phyloP scores from a whole-genome alignment of 345 rosid genomes.

The Gossypium thurberi region DNA sequence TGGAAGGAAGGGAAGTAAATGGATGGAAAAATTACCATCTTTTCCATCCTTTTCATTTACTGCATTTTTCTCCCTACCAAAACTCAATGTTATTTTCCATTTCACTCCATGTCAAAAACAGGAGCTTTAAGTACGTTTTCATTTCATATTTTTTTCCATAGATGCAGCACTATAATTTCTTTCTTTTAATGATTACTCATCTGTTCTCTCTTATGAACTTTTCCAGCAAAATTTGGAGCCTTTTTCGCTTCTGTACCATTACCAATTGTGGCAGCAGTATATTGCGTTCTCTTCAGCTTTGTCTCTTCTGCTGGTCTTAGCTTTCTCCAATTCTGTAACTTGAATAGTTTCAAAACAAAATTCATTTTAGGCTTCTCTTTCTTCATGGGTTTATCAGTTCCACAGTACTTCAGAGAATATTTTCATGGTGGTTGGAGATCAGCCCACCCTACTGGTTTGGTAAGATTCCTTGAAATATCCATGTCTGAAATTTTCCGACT shows the following conservation, averaged over 20 bases:
- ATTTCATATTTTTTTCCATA: background rate
- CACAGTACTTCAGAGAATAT: slow-evolving; percentile 55
- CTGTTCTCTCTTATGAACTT: background rate
- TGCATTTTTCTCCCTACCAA: slow-evolving; percentile 26
- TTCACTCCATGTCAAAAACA: background rate
- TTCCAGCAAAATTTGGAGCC: slow-evolving; percentile 60
- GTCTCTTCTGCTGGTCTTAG: slow-evolving; percentile 50
- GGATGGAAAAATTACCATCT: no score
- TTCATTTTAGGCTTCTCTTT: slow-evolving; percentile 52
- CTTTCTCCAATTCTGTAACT: slow-evolving; percentile 57
- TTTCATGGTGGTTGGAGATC: slow-evolving; percentile 33
- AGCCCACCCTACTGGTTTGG: slow-evolving; percentile 33
- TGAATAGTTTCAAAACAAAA: slow-evolving; percentile 51
- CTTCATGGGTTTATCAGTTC: slow-evolving; percentile 51
- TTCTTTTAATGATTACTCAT: background rate
- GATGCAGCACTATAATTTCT: background rate
- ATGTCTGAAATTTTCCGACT: no score
- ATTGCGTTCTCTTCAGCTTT: slow-evolving; percentile 52
- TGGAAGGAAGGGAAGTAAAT: no score
- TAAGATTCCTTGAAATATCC: slow-evolving; percentile 12
- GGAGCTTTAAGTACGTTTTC: background rate
- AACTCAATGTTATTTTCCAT: slow-evolving; percentile 46
- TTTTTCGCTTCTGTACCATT: slow-evolving; percentile 61
- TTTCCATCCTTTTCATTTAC: no score
- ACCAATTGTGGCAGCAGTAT: slow-evolving; percentile 49